A percentile compares a stretch with the other conserved stretches of the same genome.
Evolutionary conservation across 345 rosid genomes (phyloP).

Genomic region (Populus simonii): DNA sequence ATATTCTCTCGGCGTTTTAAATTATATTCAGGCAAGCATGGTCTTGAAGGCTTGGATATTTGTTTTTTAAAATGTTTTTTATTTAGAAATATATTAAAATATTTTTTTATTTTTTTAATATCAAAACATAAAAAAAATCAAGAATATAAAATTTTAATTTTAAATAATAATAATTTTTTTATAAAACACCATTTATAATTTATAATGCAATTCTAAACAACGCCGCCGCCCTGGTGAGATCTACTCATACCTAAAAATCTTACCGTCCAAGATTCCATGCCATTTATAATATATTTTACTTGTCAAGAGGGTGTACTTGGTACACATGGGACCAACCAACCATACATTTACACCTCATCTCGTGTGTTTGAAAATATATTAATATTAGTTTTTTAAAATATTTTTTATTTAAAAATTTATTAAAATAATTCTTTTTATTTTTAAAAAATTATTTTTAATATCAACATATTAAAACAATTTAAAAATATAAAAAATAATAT

Average conservation of each 20-base stretch:
- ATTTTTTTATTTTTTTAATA: neutral
- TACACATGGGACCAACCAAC: neutral
- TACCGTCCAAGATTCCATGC: conserved; percentile 30
- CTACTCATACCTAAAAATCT: conserved; percentile 35
- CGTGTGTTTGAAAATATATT: neutral
- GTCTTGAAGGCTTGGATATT: no score
- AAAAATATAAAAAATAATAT: no score
- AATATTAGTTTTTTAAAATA: neutral
- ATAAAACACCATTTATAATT: no score
- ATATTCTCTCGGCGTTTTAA: conserved; percentile 24
- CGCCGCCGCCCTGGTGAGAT: neutral
- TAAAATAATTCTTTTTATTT: neutral
- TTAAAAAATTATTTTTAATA: neutral
- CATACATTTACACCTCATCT: neutral
- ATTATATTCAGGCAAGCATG: conserved; percentile 16
- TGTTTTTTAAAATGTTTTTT: no score
- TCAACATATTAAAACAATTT: no score
- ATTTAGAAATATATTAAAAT: no score
- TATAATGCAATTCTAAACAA: no score
- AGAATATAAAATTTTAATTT: no score
- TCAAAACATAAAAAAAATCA: no score
- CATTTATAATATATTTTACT: neutral
- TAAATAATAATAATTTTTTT: no score
- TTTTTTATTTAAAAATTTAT: neutral
- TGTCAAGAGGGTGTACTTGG: neutral